These are phyloP conservation scores for Rubus idaeus DNA, from an alignment of 306 rosid species.

Conservation along the genomic window DNA sequence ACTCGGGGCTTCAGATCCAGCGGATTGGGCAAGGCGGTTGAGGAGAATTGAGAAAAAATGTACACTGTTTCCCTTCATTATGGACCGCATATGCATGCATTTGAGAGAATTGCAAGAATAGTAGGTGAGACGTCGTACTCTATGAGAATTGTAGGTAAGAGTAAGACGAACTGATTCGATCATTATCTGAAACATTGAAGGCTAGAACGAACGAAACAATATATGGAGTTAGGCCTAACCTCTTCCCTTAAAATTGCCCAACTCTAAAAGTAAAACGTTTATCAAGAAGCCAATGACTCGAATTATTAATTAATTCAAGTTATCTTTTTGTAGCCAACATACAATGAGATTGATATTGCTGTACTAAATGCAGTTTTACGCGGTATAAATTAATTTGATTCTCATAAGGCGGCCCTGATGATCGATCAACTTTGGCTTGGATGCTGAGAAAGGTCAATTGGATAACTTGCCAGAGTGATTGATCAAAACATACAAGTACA, in stretches of 20 bases:
- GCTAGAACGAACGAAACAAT: neutral
- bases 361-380: neutral
- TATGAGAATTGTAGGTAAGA: slow-evolving; percentile 19
- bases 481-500: neutral
- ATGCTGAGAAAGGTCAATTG: neutral
- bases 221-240: neutral
- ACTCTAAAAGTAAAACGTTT: neutral
- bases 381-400: neutral
- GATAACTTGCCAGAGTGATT: neutral
- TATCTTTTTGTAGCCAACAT: too few species aligned
- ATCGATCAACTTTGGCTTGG: neutral
- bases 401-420: neutral
- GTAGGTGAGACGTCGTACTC: slow-evolving; percentile 25
- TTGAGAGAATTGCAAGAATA: neutral
- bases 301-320: neutral
- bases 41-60: too few species aligned
- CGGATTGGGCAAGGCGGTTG: too few species aligned
- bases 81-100: neutral
- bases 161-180: too few species aligned
- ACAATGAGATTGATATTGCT: too few species aligned
- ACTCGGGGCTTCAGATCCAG: too few species aligned
- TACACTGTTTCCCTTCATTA: slow-evolving; percentile 12
- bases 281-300: neutral
- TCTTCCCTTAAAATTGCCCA: neutral
- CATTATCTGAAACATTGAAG: neutral